phyloP scores from a whole-genome alignment of 768 basidiomycete genomes.

The Suillus decipiens region DNA sequence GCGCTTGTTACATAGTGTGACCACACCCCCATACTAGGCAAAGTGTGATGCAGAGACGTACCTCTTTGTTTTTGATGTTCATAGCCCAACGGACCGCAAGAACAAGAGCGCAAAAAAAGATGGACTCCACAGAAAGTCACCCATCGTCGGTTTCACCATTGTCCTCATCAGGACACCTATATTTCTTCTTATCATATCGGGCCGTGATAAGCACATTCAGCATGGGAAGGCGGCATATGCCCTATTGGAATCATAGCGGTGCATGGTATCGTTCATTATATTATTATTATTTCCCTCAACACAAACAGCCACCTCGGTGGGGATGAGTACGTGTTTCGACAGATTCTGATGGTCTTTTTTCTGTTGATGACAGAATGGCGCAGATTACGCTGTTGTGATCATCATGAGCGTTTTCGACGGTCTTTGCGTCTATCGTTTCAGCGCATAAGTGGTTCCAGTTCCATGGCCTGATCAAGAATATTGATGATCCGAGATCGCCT shows the following conservation, averaged over 20 bases:
- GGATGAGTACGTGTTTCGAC: slow-evolving; percentile 55
- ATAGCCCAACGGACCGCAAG: too few species aligned
- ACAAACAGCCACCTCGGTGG: slow-evolving; percentile 40
- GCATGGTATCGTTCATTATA: slow-evolving; percentile 63
- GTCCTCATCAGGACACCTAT: slow-evolving; percentile 45
- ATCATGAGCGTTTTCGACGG: slow-evolving; percentile 56
- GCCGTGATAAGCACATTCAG: slow-evolving; percentile 56
- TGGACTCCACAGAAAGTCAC: too few species aligned
- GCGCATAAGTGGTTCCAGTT: slow-evolving; percentile 78
- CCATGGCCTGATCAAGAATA: slow-evolving; percentile 61
- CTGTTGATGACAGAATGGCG: slow-evolving; percentile 6
- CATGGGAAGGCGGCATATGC: slow-evolving; percentile 61
- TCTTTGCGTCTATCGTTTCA: slow-evolving; percentile 60
- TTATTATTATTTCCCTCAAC: slow-evolving; percentile 59
- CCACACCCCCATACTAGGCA: too few species aligned
- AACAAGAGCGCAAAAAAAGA: too few species aligned
- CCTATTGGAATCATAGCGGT: slow-evolving; percentile 57
- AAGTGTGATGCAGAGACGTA: too few species aligned
- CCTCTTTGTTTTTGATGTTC: too few species aligned
- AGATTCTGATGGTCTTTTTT: neutral
- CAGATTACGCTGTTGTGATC: slow-evolving; percentile 72
- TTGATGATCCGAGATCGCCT: slow-evolving; percentile 29
- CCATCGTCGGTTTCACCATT: too few species aligned
- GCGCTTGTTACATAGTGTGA: too few species aligned
- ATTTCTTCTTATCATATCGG: slow-evolving; percentile 70